Evolutionary conservation across 2,329 filamentous ascomycete genomes (phyloP), one percentile per base, ranked within the genome.

Genomic region (Venturia oleaginea): DNA sequence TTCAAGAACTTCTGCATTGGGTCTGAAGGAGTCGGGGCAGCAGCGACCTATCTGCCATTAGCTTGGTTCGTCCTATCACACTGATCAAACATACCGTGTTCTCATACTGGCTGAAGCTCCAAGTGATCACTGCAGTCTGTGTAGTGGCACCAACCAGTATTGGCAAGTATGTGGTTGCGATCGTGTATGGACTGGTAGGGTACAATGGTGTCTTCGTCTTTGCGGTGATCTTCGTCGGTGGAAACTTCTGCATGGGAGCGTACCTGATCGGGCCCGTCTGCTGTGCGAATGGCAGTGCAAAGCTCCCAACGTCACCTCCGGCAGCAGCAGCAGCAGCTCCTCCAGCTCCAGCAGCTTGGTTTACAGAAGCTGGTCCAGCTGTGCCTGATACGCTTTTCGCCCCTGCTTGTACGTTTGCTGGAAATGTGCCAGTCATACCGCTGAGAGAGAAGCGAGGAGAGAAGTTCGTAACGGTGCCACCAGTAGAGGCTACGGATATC

Each of bases 361-460:
- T 73, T 24, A 68, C 66, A 15, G 68, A 68, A 13, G 65, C 60
- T 6, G 74, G 74, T 3, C 74, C 74, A 57, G 63, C 63, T 22
- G 74, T 74, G 65, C 68, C 71, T 11, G 64, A 66, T 11, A 64
- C 40, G 3, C 32, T 8, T 22, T 63, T 63, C 24, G 61, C 62
- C 5, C 69, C 70, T 81, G 84, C n/a, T 30, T 70, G 68, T 59
- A 83, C 73, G 43, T 70, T 70, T 1, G 77, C 66, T 1, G 80
- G 75, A 69, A 87, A 87, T 4, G 75, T 75, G 43, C 86, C 86
- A 2, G 81, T 86, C 86, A 89, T 88, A 68, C 80, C 81, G 13
- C 78, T 78, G 62, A 89, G 76, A n/a, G 83, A 81, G 74, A 90
- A 90, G 67, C 86, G 85, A 61, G 77, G 69, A 13, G 86, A 88